Base-by-base conservation (phyloP, 2,329 filamentous ascomycete genomes). In the Anisogramma anomala region DNA sequence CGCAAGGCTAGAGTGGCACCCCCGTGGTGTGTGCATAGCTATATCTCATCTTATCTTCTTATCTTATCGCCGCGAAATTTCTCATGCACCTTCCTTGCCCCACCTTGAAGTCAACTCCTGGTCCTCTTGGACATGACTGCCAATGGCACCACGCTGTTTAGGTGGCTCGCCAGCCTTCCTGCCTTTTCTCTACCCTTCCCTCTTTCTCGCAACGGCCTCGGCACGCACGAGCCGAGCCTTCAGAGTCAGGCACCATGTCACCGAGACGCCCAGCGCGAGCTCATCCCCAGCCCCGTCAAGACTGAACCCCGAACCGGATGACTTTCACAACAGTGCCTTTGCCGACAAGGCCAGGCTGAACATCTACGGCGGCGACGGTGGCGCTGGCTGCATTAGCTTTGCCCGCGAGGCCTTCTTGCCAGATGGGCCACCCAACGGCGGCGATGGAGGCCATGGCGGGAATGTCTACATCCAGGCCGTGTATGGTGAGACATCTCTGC, bases 381-480 rank as follows among this genome's bases (percentile, higher is more conserved):
- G 91, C 7, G 80, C 91, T 55, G 91, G 91, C 48, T 98, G 91
- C 56, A 85, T 96, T 37, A 91, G 91, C 0, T 98, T 96, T 58
- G 66, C 93, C 32, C 81, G 89, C 15, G 91, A 98, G 54, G 89
- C 89, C 48, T 96, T 84, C 60, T 71, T 95, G 22, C 76, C 80
- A 33, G 80, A 94, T 49, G 91, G 91, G 0, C 91, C 91, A 9
- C 77, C 91, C 8, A 96, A 98, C 59, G 91, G 91, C 36, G 91
- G 91, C 45, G 87, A 98, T 57, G 91, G 91, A 31, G 91, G 91
- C 4, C 82, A 78, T 42, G 91, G 91, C 47, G 91, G 91, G 28
- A 93, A 83, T 53, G 70, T 98, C 50, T 96, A 94, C 59, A 93
- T 98, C 43, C 89, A 96, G 62, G 88, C 91, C 6, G 78, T 94